Evolutionary conservation across 192 early-diverging fungal species (phyloP).

Genomic region (Phlyctochytrium planicorne): DNA sequence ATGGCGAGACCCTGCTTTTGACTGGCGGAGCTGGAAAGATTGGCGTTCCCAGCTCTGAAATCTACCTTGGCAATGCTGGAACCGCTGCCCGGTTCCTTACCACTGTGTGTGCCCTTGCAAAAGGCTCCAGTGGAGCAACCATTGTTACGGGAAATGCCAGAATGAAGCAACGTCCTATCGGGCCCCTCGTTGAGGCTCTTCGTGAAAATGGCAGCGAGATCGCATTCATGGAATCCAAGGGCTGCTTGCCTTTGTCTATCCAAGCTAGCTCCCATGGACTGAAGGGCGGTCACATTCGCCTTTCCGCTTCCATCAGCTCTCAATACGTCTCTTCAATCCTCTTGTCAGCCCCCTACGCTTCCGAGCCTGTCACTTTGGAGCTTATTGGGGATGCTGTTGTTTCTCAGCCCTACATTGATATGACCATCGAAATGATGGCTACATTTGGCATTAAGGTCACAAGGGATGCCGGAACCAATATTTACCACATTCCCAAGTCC

Average conservation of each 20-base stretch:
- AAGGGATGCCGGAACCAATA: constrained; percentile 63
- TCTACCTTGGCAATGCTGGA: constrained; percentile 97
- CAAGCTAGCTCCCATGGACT: constrained; percentile 69
- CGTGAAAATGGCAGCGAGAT: constrained; percentile 76
- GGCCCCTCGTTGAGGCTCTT: constrained; percentile 83
- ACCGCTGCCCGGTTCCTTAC: constrained; percentile 96
- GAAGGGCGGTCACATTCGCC: constrained; percentile 80
- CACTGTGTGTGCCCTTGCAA: constrained; percentile 77
- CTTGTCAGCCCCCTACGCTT: constrained; percentile 92
- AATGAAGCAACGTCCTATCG: constrained; percentile 97
- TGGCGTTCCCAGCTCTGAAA: constrained; percentile 68
- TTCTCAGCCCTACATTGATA: constrained; percentile 98
- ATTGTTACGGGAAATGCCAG: constrained; percentile 93
- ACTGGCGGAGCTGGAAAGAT: constrained; percentile 77
- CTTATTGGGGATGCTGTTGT: constrained; percentile 92
- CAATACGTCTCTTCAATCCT: constrained; percentile 98
- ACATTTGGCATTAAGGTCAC: constrained; percentile 85
- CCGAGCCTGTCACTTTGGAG: constrained; percentile 71
- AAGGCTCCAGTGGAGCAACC: not conserved
- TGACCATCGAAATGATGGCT: constrained; percentile 98
- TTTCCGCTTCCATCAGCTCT: constrained; percentile 91
- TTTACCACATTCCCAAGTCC: constrained; percentile 78
- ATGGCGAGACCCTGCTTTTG: constrained; percentile 85
- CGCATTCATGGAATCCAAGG: constrained; percentile 73
- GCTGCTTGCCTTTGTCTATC: constrained; percentile 85